Evolutionary conservation across 768 basidiomycete species (phyloP).

Genomic region (Tulasnella sp.): DNA sequence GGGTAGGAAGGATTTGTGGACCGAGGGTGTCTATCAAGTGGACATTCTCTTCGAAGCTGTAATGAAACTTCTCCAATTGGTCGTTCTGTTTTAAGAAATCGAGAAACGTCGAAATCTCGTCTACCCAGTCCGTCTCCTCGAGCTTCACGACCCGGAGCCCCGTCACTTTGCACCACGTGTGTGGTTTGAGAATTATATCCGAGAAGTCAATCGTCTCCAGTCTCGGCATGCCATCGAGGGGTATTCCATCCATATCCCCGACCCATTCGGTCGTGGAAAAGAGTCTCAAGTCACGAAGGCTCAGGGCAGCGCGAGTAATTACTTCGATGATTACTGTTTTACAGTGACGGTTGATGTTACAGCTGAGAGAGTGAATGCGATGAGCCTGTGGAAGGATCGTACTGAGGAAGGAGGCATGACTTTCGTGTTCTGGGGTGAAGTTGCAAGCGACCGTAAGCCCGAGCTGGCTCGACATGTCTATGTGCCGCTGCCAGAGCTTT

Average conservation of each 20-base stretch:
- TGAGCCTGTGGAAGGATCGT: neutral
- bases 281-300: neutral
- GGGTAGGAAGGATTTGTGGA: neutral
- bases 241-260: neutral
- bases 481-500: neutral
- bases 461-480: neutral
- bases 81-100: neutral
- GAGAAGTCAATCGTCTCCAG: neutral
- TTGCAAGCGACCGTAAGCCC: neutral
- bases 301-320: neutral
- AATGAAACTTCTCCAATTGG: neutral
- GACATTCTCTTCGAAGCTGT: neutral
- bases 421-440: neutral
- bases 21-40: neutral
- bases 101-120: neutral
- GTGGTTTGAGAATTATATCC: too few species aligned
- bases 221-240: neutral
- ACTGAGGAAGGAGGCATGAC: neutral
- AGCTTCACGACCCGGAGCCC: neutral
- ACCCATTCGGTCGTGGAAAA: neutral
- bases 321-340: neutral
- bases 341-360: neutral
- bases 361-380: neutral
- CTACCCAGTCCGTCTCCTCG: neutral
- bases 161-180: neutral